A percentile compares a stretch with the other conserved stretches of the same genome.
phyloP scores from a whole-genome alignment of 1,284 basidiomycete genomes.

The Cutaneotrichosporon daszewskae region DNA sequence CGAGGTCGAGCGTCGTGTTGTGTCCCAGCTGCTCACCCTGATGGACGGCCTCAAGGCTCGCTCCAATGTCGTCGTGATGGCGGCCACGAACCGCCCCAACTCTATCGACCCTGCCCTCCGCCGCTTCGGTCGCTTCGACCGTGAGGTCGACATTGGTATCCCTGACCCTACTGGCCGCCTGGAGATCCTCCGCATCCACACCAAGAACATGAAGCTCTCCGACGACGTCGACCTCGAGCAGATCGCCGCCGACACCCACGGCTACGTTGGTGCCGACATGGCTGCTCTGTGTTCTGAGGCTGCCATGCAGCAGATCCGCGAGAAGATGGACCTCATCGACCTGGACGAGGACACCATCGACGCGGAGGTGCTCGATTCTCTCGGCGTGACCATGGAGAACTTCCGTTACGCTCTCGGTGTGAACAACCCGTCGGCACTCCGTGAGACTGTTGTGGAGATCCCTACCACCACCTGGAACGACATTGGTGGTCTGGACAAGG shows the following conservation, averaged over 20 bases:
- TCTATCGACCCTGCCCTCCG: slow-evolving; percentile 97
- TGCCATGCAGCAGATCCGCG: slow-evolving; percentile 97
- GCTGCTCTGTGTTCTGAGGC: slow-evolving; percentile 95
- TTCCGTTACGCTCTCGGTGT: slow-evolving; percentile 93
- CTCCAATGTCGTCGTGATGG: slow-evolving; percentile 99
- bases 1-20: slow-evolving; percentile 98
- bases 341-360: slow-evolving; percentile 92
- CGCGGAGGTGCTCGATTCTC: slow-evolving; percentile 90
- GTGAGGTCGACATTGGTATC: slow-evolving; percentile 98
- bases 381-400: slow-evolving; percentile 97
- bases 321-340: slow-evolving; percentile 96
- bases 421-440: slow-evolving; percentile 92
- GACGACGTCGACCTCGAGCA: slow-evolving; percentile 98
- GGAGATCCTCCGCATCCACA: slow-evolving; percentile 97
- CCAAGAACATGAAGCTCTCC: slow-evolving; percentile 99
- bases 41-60: slow-evolving; percentile 99
- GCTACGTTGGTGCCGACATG: slow-evolving; percentile 97
- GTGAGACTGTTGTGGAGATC: slow-evolving; percentile 94
- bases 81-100: slow-evolving; percentile 93
- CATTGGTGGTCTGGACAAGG: slow-evolving; percentile 97
- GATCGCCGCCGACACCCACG: slow-evolving; percentile 98
- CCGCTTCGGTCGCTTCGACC: slow-evolving; percentile 97
- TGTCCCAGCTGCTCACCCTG: slow-evolving; percentile 93
- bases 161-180: slow-evolving; percentile 97
- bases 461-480: slow-evolving; percentile 98